phyloP scores from a whole-genome alignment of 2,329 filamentous ascomycete genomes.

The Scedosporium minutisporum region DNA sequence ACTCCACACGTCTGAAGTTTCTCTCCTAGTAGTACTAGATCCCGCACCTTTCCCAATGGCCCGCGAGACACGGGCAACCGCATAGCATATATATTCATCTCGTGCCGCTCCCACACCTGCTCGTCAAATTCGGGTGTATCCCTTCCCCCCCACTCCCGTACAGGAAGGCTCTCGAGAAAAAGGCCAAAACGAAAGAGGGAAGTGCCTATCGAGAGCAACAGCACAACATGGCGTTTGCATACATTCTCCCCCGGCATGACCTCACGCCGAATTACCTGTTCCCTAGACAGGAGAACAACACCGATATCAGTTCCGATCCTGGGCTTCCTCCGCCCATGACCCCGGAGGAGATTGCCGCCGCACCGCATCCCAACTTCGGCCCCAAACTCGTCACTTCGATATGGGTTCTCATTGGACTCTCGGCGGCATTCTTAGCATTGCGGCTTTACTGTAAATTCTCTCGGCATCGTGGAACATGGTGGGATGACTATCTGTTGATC shows the following conservation, averaged over 20 bases:
- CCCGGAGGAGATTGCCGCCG: conserved; percentile 2
- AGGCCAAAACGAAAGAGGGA: background rate
- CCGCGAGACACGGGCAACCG: too few relatives aligned
- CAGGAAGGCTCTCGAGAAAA: background rate
- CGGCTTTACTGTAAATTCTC: conserved; percentile 16
- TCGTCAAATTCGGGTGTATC: background rate
- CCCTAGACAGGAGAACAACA: background rate
- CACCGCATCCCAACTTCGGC: conserved; percentile 9
- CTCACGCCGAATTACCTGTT: background rate
- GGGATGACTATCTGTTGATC: conserved; percentile 18
- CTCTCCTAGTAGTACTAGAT: too few relatives aligned
- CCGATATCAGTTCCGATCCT: background rate
- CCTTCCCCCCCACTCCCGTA: background rate
- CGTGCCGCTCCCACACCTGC: background rate
- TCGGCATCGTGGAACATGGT: conserved; percentile 16
- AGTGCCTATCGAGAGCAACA: background rate
- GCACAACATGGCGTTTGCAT: background rate
- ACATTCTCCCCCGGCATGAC: background rate
- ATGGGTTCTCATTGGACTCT: conserved; percentile 13
- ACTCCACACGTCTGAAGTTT: too few relatives aligned
- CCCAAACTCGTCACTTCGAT: conserved; percentile 10
- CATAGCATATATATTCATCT: background rate
- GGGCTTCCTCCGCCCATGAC: background rate
- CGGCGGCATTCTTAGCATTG: conserved; percentile 13
- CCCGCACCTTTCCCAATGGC: too few relatives aligned